Conservation (phyloP, 2,329 filamentous ascomycete genomes). For the Ascochyta viciae-villosae region DNA sequence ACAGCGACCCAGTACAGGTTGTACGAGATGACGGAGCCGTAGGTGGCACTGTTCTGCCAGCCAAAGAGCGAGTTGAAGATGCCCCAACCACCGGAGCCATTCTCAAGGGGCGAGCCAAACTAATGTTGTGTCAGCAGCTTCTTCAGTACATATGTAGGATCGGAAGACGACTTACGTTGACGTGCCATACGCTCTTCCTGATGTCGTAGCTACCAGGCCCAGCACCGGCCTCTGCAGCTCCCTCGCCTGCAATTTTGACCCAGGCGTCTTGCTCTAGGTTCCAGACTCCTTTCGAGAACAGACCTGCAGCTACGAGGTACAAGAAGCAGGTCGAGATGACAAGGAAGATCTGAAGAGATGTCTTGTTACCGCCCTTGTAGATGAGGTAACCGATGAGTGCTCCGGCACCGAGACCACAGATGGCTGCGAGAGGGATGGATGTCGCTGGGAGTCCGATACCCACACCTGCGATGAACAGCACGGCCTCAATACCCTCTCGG, state of each 20-base stretch:
- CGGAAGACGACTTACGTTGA: constrained; percentile 65
- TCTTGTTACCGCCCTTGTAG: constrained; percentile 75
- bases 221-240: constrained; percentile 66
- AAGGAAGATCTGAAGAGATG: constrained; percentile 77
- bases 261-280: constrained; percentile 73
- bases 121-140: constrained; percentile 39
- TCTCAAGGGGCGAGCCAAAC: constrained; percentile 78
- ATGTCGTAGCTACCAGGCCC: constrained; percentile 84
- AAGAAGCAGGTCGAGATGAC: constrained; percentile 81
- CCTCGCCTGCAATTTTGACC: constrained; percentile 69
- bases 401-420: constrained; percentile 75
- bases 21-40: constrained; percentile 85
- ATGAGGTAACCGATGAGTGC: constrained; percentile 72
- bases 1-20: constrained; percentile 85
- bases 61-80: constrained; percentile 87
- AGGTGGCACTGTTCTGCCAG: constrained; percentile 88
- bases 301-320: constrained; percentile 82
- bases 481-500: constrained; percentile 83
- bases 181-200: constrained; percentile 78
- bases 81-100: constrained; percentile 81
- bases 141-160: not conserved
- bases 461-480: constrained; percentile 86
- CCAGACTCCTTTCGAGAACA: constrained; percentile 82
- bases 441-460: constrained; percentile 76
- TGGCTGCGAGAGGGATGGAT: constrained; percentile 77